Conservation (phyloP, 1,139 yeast genomes). For the Yamadazyma dushanensis region DNA sequence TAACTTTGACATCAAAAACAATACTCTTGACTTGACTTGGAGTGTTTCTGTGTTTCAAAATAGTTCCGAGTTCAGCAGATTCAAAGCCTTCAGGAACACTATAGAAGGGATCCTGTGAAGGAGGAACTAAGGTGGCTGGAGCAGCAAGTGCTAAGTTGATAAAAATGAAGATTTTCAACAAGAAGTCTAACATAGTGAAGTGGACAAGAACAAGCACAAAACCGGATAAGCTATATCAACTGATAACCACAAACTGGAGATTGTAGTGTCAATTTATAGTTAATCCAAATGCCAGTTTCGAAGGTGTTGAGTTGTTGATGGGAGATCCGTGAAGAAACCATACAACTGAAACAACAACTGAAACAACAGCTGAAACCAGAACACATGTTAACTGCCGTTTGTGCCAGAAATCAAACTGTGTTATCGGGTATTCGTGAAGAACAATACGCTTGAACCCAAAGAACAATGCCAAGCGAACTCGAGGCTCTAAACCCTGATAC, state of each 20-base stretch:
- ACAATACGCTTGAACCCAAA: no score
- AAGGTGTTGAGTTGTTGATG: no score
- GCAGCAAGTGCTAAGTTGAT: constrained; percentile 8
- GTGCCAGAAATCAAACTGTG: no score
- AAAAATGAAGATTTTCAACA: constrained; percentile 2
- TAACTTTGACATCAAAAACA: constrained; percentile 16
- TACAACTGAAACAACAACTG: no score
- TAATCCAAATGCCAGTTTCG: no score
- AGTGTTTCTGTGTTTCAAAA: constrained; percentile 25
- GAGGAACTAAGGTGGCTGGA: constrained; percentile 13
- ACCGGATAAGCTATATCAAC: neutral
- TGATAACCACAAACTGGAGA: neutral
- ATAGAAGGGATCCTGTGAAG: constrained; percentile 30
- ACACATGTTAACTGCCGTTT: no score
- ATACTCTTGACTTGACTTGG: constrained; percentile 21
- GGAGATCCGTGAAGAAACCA: no score
- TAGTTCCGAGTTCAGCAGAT: constrained; percentile 23
- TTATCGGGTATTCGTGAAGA: no score
- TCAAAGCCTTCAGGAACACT: constrained; percentile 27
- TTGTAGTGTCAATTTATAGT: no score
- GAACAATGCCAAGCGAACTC: no score
- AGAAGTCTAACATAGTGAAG: neutral
- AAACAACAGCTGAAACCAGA: no score
- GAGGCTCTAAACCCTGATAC: no score
- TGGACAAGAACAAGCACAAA: neutral